phyloP scores from a whole-genome alignment of 345 rosid species.

The Citrus cavaleriei region DNA sequence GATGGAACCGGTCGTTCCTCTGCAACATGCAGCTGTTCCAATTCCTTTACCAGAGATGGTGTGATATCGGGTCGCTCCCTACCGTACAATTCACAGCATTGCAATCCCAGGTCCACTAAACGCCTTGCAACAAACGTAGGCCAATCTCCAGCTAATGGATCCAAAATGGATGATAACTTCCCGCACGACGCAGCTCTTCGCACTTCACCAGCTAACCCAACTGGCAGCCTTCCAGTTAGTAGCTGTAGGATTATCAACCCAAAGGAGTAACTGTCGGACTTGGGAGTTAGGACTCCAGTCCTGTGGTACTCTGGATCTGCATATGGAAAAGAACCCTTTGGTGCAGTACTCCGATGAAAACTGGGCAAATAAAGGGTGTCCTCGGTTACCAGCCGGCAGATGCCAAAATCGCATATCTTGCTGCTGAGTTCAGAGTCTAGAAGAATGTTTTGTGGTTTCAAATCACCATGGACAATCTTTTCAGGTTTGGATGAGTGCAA shows the following conservation, averaged over 20 bases:
- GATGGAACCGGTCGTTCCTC: slow-evolving; percentile 61
- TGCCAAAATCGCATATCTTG: slow-evolving; percentile 72
- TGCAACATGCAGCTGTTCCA: slow-evolving; percentile 50
- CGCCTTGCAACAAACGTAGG: slow-evolving; percentile 43
- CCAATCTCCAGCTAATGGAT: slow-evolving; percentile 71
- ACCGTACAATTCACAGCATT: slow-evolving; percentile 49
- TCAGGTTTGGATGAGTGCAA: slow-evolving; percentile 71
- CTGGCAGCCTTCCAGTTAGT: slow-evolving; percentile 55
- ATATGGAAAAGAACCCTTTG: slow-evolving; percentile 56
- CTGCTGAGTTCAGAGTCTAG: slow-evolving; percentile 61
- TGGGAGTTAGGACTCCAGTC: slow-evolving; percentile 52
- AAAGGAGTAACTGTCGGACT: slow-evolving; percentile 60
- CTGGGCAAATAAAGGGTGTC: slow-evolving; percentile 41
- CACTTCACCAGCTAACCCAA: slow-evolving; percentile 48
- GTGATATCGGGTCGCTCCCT: slow-evolving; percentile 56
- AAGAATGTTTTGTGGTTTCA: slow-evolving; percentile 66
- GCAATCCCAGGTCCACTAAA: slow-evolving; percentile 51
- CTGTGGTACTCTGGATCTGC: slow-evolving; percentile 63
- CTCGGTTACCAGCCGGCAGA: slow-evolving; percentile 48
- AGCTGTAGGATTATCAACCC: slow-evolving; percentile 64
- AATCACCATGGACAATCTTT: slow-evolving; percentile 66
- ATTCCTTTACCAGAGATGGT: slow-evolving; percentile 60
- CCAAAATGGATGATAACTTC: slow-evolving; percentile 45
- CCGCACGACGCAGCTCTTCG: slow-evolving; percentile 43
- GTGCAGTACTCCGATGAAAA: slow-evolving; percentile 33